These are phyloP conservation scores for Cytospora chrysosperma DNA, from an alignment of 2,329 filamentous ascomycete genomes.

Conservation along the genomic window DNA sequence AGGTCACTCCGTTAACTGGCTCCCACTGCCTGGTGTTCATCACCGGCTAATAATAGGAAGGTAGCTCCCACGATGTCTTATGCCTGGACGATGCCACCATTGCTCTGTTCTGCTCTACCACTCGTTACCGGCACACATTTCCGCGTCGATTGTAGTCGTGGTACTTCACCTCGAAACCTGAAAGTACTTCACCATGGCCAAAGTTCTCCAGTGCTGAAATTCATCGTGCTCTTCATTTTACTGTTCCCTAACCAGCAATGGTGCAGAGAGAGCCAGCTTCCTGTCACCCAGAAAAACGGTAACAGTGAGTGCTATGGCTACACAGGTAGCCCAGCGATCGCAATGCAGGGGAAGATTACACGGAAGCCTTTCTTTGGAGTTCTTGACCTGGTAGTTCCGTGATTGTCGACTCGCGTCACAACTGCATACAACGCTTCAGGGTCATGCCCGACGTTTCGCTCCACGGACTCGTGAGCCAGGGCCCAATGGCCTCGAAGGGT, in stretches of 20 bases:
- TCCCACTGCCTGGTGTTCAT: too few species aligned
- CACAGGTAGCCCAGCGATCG: background rate
- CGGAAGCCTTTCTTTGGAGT: too few species aligned
- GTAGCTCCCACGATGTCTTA: too few species aligned
- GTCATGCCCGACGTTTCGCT: slow-evolving; percentile 5
- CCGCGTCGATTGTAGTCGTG: too few species aligned
- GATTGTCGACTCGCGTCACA: background rate
- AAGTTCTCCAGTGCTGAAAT: background rate
- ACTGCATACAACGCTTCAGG: slow-evolving; percentile 4
- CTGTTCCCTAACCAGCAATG: background rate
- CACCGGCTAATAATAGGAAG: too few species aligned
- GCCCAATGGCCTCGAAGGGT: background rate
- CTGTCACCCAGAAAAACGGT: background rate
- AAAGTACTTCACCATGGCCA: background rate
- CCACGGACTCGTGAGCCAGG: slow-evolving; percentile 7
- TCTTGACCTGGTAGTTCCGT: too few species aligned
- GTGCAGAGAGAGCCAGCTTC: background rate
- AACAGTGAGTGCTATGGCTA: too few species aligned
- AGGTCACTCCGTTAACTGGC: too few species aligned
- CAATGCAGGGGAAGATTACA: background rate
- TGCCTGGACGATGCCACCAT: too few species aligned
- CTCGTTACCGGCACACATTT: too few species aligned
- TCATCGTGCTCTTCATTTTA: background rate
- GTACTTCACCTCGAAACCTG: too few species aligned
- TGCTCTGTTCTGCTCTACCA: too few species aligned